Base-by-base conservation (phyloP, 345 rosid species). In the Eucalyptus cladocalyx region DNA sequence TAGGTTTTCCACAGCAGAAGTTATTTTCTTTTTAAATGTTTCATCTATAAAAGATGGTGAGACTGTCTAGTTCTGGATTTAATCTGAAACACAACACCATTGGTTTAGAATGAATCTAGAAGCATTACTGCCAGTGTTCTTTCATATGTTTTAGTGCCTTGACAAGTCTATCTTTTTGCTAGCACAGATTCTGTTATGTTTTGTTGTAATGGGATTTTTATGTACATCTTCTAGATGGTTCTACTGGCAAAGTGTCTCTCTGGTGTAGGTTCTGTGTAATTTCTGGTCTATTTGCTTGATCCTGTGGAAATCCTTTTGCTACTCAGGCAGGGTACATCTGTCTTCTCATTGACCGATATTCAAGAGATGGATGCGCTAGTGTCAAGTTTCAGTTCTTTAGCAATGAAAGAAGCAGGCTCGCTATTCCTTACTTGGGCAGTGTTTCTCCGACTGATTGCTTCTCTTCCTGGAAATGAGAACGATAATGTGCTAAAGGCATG, bases 371-470 rank as follows among this genome's bases (percentile, higher is more conserved):
- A 98, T 93, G 94, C 95, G 76, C 87, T 95, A 81, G 90, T 98
- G 91, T 95, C 99, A 72, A 92, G 96, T 94, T 90, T 97, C 90
- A 91, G 91, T 93, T 90, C 91, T 54, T 91, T 92, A 60, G 97
- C 95, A 90, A 92, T 92, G 92, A 95, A 92, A 94, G 98, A 97
- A 91, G 93, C 95, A 48, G 98, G 97, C 80, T 96, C 96, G 7
- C 92, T 98, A 50, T 88, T 97, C 90, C 95, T 97, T 88, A 92
- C 98, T 67, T 98, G 99, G 99, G 99, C 99, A 26, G 98, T 95
- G 65, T 98, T 95, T 91, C 93, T 98, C 90, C 95, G 98, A 94
- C 97, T 98, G 88, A 89, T 97, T 87, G 91, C 95, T 48, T 97
- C 99, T 40, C 97, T 98, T 88, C 97, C 96, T 83, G 95, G 92